Conservation (phyloP, 2,329 filamentous ascomycete species). For the Colletotrichum sp. region DNA sequence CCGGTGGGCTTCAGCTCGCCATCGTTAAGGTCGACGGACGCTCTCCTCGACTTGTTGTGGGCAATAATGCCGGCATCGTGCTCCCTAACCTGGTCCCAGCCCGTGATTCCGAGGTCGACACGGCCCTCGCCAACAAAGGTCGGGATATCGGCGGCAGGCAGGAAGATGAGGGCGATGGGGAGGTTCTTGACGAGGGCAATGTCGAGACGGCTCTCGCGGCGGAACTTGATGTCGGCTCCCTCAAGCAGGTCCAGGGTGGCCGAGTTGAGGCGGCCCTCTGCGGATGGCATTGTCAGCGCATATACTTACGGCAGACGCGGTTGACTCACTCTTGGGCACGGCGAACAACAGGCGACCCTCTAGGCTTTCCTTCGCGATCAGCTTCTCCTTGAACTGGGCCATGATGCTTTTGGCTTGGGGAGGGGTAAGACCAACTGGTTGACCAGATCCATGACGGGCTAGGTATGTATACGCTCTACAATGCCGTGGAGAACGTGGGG, state of each 20-base stretch:
- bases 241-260: slow-evolving; percentile 88
- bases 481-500: not conserved
- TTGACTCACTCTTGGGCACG: slow-evolving; percentile 90
- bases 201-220: slow-evolving; percentile 91
- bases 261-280: slow-evolving; percentile 92
- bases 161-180: slow-evolving; percentile 93
- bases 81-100: slow-evolving; percentile 89
- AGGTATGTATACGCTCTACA: not conserved
- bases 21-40: slow-evolving; percentile 51
- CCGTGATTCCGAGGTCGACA: slow-evolving; percentile 94
- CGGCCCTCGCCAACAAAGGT: slow-evolving; percentile 96
- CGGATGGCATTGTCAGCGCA: slow-evolving; percentile 24
- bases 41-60: slow-evolving; percentile 51
- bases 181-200: slow-evolving; percentile 98
- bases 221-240: slow-evolving; percentile 96
- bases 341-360: slow-evolving; percentile 94
- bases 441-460: slow-evolving; percentile 54
- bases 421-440: slow-evolving; percentile 49
- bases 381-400: slow-evolving; percentile 16
- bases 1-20: slow-evolving; percentile 55
- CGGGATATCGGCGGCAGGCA: slow-evolving; percentile 95
- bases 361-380: slow-evolving; percentile 59
- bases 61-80: slow-evolving; percentile 72
- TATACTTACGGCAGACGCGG: slow-evolving; percentile 4
- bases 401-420: not conserved